Evolutionary conservation across 768 basidiomycete genomes (phyloP).

Genomic region (Boletus rubroflammeus): DNA sequence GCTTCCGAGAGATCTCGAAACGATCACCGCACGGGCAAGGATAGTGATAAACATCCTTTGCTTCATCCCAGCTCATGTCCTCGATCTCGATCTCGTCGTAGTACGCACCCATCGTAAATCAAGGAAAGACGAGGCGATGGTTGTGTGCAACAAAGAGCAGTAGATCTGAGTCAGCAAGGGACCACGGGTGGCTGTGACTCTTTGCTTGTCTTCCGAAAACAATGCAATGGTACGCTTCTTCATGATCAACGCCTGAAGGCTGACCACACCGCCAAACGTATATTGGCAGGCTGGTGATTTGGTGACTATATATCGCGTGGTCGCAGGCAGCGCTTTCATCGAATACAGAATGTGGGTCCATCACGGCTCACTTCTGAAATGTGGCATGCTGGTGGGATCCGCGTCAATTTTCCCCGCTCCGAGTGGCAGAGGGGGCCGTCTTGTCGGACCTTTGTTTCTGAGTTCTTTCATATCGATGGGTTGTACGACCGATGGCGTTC

Average conservation of each 20-base stretch:
- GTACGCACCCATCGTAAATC: slow-evolving; percentile 64
- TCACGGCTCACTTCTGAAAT: background rate
- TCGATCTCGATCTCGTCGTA: slow-evolving; percentile 99
- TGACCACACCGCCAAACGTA: background rate
- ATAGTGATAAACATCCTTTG: slow-evolving; percentile 85
- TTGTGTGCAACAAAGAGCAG: background rate
- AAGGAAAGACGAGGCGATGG: background rate
- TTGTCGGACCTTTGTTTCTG: too few relatives aligned
- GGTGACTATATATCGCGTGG: background rate
- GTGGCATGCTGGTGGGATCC: too few relatives aligned
- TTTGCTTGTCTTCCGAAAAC: background rate
- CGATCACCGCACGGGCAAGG: slow-evolving; percentile 98
- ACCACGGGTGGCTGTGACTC: background rate
- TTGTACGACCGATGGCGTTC: too few relatives aligned
- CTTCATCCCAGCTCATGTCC: slow-evolving; percentile 89
- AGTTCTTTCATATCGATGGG: too few relatives aligned
- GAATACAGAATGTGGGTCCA: background rate
- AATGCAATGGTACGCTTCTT: background rate
- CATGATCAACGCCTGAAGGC: background rate
- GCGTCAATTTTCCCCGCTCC: background rate
- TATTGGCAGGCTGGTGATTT: background rate
- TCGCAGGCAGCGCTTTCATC: background rate
- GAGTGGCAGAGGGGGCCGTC: too few relatives aligned
- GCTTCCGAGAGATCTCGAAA: slow-evolving; percentile 87
- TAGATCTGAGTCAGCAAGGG: background rate